phyloP scores from a whole-genome alignment of 2,329 filamentous ascomycete genomes.

The Cercospora berteroae region DNA sequence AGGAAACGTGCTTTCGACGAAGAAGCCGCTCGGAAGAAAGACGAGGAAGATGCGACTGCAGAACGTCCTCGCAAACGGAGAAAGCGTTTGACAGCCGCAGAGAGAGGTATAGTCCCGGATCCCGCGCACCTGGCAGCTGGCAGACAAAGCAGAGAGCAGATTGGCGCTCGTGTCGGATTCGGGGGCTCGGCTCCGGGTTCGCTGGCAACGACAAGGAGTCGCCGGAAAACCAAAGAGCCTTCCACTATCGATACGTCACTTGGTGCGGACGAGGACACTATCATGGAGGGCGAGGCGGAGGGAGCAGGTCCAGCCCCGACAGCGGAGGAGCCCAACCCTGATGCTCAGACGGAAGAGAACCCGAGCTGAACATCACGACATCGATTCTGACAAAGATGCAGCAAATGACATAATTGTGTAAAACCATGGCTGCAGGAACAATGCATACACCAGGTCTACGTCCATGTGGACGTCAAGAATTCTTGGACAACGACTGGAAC shows the following conservation, averaged over 20 bases:
- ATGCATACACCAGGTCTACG: background rate
- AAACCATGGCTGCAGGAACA: background rate
- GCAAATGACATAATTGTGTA: background rate
- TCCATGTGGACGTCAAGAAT: background rate
- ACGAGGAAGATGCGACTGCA: slow-evolving; percentile 4
- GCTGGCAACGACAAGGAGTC: background rate
- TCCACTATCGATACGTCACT: background rate
- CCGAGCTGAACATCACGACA: background rate
- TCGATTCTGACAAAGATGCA: background rate
- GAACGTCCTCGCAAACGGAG: slow-evolving; percentile 16
- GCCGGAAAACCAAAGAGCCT: background rate
- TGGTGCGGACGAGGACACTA: background rate
- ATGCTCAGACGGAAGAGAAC: background rate
- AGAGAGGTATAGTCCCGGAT: slow-evolving; percentile 5
- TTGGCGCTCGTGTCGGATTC: slow-evolving; percentile 12
- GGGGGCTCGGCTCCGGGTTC: slow-evolving; percentile 2
- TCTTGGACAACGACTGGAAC: background rate
- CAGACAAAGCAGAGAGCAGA: background rate
- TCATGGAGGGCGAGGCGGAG: background rate
- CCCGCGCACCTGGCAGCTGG: background rate
- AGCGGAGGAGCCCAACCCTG: background rate
- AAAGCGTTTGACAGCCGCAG: slow-evolving; percentile 16
- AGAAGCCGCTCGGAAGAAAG: slow-evolving; percentile 17
- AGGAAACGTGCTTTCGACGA: slow-evolving; percentile 14
- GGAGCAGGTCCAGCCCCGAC: background rate